Evolutionary conservation across 2,329 filamentous ascomycete genomes (phyloP), one percentile per base, ranked within the genome.

Genomic region (Sclerotinia minor): DNA sequence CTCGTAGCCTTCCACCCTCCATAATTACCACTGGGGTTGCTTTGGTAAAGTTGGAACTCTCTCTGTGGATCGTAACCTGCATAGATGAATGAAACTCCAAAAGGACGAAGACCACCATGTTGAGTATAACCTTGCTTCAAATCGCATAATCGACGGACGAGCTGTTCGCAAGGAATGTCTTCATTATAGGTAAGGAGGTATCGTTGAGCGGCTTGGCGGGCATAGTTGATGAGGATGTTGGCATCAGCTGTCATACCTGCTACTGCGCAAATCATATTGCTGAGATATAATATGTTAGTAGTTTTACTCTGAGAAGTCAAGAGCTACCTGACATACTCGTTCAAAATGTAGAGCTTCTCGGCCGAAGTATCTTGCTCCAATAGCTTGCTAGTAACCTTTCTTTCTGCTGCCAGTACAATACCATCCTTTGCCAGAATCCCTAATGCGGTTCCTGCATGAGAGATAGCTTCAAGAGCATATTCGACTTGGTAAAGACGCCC

Each of bases 221-320:
- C 96, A 82, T 96, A 97, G 85, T 99, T 99, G 88, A 99, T 99
- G 79, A 99, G 92, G 81, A 99, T 99, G 84, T 99, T 99, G 80
- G 95, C 95, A 79, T 99, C 95, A 77, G 95, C 95, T 57, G 94
- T 99, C 94, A 99, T 98, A 78, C 95, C 95, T 76, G 95, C 95
- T 69, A 99, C 95, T 70, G 95, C 95, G 81, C 94, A 97, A 81
- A 99, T 98, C 96, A 99, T 99, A 85, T 99, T 99, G 83, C 94
- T 98, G 32, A 38, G 24, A 41, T 41, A 15, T 41, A 47, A 49
- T 17, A 52, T 9, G 60, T 15, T 64, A 26, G 11, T 52, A 73
- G 71, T 68, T 61, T 44, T 67, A 44, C 52, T 44, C 15, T 9
- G 21, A 35, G 29, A 29, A 11, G 24, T 11, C 6, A 47, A 63